Evolutionary conservation across 176 grass and related monocot genomes (phyloP).

Genomic region (barley (Hordeum vulgare)): MorexV3_pseudomolecules_assembly NC_058519.1:552382749-552383248

Average conservation of each 20-base stretch:
- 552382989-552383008: neutral
- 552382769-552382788: neutral
- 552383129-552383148: neutral
- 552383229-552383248: slow-evolving; percentile 75
- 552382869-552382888: neutral
- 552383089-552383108: neutral
- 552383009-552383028: neutral
- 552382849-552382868: neutral
- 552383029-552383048: neutral
- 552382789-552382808: neutral
- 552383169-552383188: slow-evolving; percentile 20
- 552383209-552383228: slow-evolving; percentile 68
- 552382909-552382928: neutral
- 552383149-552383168: slow-evolving; percentile 14
- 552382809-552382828: neutral
- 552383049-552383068: neutral
- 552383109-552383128: neutral
- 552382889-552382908: neutral
- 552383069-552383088: slow-evolving; percentile 3
- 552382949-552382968: neutral
- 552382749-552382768: neutral
- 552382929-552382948: neutral
- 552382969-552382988: neutral
- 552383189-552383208: neutral
- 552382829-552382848: neutral